A percentile compares a stretch with the other conserved stretches of the same genome.
Conservation (phyloP, 129 eudicot genomes). For the Flaveria linearis region DNA sequence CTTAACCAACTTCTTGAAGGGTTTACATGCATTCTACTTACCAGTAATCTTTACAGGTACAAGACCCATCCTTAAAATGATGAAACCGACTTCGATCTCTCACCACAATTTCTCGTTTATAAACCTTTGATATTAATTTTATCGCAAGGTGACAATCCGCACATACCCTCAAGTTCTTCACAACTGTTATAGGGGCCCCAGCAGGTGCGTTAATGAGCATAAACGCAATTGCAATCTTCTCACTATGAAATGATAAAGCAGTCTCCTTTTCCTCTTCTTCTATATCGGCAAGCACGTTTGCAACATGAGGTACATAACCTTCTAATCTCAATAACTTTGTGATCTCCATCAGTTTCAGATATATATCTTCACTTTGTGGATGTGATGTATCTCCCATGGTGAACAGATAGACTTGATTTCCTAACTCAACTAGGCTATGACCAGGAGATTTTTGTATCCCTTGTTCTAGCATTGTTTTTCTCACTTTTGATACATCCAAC, state of each 20-base stretch:
- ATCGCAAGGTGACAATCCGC: slow-evolving; percentile 81
- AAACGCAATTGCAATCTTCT: slow-evolving; percentile 95
- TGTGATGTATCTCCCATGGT: slow-evolving; percentile 83
- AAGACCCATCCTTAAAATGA: slow-evolving; percentile 66
- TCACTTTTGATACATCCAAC: slow-evolving; percentile 71
- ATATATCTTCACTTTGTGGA: slow-evolving; percentile 64
- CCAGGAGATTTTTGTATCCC: slow-evolving; percentile 85
- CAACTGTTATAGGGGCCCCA: slow-evolving; percentile 59
- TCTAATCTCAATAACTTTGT: slow-evolving; percentile 60
- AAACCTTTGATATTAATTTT: slow-evolving; percentile 72
- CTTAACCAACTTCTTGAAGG: neutral
- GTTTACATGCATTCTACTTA: slow-evolving; percentile 22
- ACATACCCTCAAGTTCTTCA: slow-evolving; percentile 88
- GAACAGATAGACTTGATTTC: slow-evolving; percentile 66
- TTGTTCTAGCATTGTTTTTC: slow-evolving; percentile 61
- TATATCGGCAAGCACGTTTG: slow-evolving; percentile 79
- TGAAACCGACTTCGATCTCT: slow-evolving; percentile 92
- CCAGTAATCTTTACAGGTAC: slow-evolving; percentile 84
- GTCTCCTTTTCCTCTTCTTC: slow-evolving; percentile 97
- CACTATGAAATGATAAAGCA: slow-evolving; percentile 84
- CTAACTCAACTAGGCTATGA: slow-evolving; percentile 74
- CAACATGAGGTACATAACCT: slow-evolving; percentile 79
- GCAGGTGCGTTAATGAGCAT: slow-evolving; percentile 70
- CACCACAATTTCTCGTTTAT: slow-evolving; percentile 74
- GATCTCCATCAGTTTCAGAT: slow-evolving; percentile 65